phyloP scores from a whole-genome alignment of 192 early-diverging fungal species.

The Gonapodya sp. region DNA sequence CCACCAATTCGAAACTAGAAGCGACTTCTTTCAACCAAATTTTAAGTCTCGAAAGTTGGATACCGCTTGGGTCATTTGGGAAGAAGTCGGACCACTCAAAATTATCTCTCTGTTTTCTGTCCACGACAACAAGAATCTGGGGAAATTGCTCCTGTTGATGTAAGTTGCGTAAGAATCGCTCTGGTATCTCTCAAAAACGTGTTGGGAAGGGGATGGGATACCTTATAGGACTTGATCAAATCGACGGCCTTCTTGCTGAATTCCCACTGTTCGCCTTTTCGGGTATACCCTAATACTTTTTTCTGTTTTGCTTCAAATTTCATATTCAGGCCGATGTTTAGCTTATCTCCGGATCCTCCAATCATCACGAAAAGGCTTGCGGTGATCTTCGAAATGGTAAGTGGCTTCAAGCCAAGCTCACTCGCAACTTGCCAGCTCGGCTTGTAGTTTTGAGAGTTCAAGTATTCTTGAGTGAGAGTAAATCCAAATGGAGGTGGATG shows the following conservation, averaged over 20 bases:
- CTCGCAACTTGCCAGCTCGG: slow-evolving; percentile 62
- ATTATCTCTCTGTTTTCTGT: not conserved
- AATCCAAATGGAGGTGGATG: slow-evolving; percentile 31
- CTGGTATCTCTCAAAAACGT: no score
- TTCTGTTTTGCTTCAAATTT: slow-evolving; percentile 81
- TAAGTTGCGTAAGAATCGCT: no score
- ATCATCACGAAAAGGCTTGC: slow-evolving; percentile 65
- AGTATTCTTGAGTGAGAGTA: slow-evolving; percentile 22
- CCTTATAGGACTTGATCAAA: slow-evolving; percentile 63
- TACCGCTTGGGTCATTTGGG: not conserved
- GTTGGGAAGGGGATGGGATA: slow-evolving; percentile 14
- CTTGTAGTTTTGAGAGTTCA: slow-evolving; percentile 33
- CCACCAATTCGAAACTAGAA: slow-evolving; percentile 56
- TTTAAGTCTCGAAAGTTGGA: slow-evolving; percentile 42
- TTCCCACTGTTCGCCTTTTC: slow-evolving; percentile 75
- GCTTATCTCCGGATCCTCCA: slow-evolving; percentile 39
- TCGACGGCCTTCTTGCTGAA: slow-evolving; percentile 69
- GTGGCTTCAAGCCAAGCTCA: slow-evolving; percentile 44
- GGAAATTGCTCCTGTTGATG: slow-evolving; percentile 39
- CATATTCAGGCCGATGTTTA: slow-evolving; percentile 75
- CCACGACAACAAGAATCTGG: slow-evolving; percentile 35
- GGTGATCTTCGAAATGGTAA: slow-evolving; percentile 75
- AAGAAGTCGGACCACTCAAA: slow-evolving; percentile 9
- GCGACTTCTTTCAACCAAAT: slow-evolving; percentile 53
- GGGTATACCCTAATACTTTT: slow-evolving; percentile 82